Percentiles rank a stretch among this genome's conserved stretches.
Evolutionary conservation across 495 filamentous ascomycete genomes (phyloP).

Genomic region (Penicillium manginii): DNA sequence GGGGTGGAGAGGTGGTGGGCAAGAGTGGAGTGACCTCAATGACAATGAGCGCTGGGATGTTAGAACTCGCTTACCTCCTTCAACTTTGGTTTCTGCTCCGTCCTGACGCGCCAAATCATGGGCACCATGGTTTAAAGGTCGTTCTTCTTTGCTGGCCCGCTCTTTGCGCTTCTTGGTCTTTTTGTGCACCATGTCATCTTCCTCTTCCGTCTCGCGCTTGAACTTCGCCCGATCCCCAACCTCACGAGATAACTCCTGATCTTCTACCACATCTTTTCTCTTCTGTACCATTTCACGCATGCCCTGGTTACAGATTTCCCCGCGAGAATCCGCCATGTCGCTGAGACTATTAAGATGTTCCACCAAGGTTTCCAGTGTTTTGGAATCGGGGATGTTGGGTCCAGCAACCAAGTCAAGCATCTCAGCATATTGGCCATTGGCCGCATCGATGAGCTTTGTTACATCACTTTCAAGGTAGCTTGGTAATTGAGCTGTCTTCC

Average conservation of each 20-base stretch:
- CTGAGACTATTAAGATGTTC: constrained; percentile 67
- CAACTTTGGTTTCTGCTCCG: constrained; percentile 56
- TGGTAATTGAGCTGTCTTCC: constrained; percentile 51
- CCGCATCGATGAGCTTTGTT: constrained; percentile 62
- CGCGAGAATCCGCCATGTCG: constrained; percentile 66
- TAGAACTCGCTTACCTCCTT: constrained; percentile 59
- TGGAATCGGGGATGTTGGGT: constrained; percentile 73
- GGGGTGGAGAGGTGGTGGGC: constrained; percentile 20
- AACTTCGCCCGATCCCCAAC: constrained; percentile 48
- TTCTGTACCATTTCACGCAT: constrained; percentile 71
- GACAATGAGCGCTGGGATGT: constrained; percentile 3
- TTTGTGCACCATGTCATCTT: constrained; percentile 56
- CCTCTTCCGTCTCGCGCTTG: constrained; percentile 57
- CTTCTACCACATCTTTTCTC: constrained; percentile 63
- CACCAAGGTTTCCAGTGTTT: constrained; percentile 68
- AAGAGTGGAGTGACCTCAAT: constrained; percentile 15
- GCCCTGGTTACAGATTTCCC: constrained; percentile 66
- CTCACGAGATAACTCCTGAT: constrained; percentile 50
- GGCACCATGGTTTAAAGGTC: constrained; percentile 63
- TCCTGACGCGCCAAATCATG: constrained; percentile 71
- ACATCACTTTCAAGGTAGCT: constrained; percentile 65
- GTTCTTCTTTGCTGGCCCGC: constrained; percentile 55
- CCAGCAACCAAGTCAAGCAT: constrained; percentile 69
- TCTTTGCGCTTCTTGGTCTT: constrained; percentile 59
- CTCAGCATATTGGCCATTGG: constrained; percentile 68